Percentiles rank a stretch among this genome's conserved stretches.
phyloP scores from a whole-genome alignment of 2,329 filamentous ascomycete genomes.

The Alternaria arbusti region DNA sequence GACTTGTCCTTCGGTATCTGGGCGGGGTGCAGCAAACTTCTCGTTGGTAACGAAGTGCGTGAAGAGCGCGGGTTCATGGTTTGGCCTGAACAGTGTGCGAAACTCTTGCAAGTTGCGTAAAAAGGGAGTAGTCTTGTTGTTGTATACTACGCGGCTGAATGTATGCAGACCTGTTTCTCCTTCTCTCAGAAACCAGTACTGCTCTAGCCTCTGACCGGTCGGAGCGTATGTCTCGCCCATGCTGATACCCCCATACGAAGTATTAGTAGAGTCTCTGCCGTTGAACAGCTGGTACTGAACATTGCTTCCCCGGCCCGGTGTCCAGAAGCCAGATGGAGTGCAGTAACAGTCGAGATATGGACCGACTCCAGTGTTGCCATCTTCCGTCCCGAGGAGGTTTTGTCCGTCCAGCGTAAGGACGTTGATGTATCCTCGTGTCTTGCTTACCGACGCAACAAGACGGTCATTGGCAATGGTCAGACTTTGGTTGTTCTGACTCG shows the following conservation, averaged over 20 bases:
- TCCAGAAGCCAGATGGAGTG: constrained; percentile 65
- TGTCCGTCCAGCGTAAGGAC: constrained; percentile 56
- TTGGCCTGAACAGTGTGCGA: constrained; percentile 65
- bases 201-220: constrained; percentile 66
- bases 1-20: constrained; percentile 51
- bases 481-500: constrained; percentile 24
- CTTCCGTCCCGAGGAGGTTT: constrained; percentile 26
- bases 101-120: constrained; percentile 67
- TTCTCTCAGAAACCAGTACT: constrained; percentile 70
- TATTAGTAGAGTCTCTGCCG: constrained; percentile 59
- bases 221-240: constrained; percentile 65
- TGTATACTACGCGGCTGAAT: constrained; percentile 66
- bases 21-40: constrained; percentile 61
- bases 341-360: constrained; percentile 39
- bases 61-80: constrained; percentile 62
- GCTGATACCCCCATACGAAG: constrained; percentile 63
- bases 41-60: constrained; percentile 66
- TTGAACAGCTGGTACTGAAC: constrained; percentile 57
- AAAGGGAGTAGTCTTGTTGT: constrained; percentile 63
- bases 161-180: constrained; percentile 68
- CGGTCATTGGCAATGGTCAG: constrained; percentile 55
- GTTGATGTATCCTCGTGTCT: constrained; percentile 51
- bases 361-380: constrained; percentile 48
- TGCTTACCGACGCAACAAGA: constrained; percentile 54
- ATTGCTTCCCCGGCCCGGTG: constrained; percentile 59